Evolutionary conservation across 169 alveolate genomes (phyloP).

Genomic region (Cryptosporidium ryanae): DNA sequence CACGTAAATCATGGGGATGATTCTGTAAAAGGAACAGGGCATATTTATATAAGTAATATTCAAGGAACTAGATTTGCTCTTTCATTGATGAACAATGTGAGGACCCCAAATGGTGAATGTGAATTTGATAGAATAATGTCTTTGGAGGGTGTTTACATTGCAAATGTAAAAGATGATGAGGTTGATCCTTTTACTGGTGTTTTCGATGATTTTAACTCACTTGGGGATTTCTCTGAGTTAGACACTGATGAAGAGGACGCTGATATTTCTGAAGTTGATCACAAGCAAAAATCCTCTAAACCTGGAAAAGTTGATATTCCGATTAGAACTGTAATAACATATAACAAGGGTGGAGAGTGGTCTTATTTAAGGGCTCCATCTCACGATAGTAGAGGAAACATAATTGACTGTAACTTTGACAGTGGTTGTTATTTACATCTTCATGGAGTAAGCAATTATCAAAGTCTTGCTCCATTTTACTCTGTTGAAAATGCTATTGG

Average conservation of each 20-base stretch:
- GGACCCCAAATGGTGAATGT: constrained; percentile 91
- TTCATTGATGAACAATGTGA: constrained; percentile 90
- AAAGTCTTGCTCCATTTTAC: constrained; percentile 93
- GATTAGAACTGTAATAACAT: constrained; percentile 93
- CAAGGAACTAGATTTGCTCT: constrained; percentile 92
- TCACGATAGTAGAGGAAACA: constrained; percentile 91
- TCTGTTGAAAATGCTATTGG: constrained; percentile 97
- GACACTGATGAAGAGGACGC: constrained; percentile 75
- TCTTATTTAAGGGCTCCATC: constrained; percentile 94
- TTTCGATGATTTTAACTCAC: constrained; percentile 5
- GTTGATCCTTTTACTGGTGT: constrained; percentile 61
- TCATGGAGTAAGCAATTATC: constrained; percentile 90
- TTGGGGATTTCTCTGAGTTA: constrained; percentile 56
- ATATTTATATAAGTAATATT: constrained; percentile 94
- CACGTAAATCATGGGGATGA: constrained; percentile 94
- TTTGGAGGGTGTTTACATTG: constrained; percentile 96
- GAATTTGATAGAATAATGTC: constrained; percentile 95
- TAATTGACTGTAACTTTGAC: constrained; percentile 89
- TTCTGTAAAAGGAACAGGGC: constrained; percentile 89
- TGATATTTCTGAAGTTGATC: constrained; percentile 78
- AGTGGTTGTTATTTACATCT: constrained; percentile 94
- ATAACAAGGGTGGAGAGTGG: constrained; percentile 98
- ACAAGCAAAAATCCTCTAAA: constrained; percentile 56
- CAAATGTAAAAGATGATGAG: constrained; percentile 91
- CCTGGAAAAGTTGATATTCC: constrained; percentile 81